Evolutionary conservation across 2,329 filamentous ascomycete genomes (phyloP), one percentile per base, ranked within the genome.

Genomic region (Lachnellula suecica): DNA sequence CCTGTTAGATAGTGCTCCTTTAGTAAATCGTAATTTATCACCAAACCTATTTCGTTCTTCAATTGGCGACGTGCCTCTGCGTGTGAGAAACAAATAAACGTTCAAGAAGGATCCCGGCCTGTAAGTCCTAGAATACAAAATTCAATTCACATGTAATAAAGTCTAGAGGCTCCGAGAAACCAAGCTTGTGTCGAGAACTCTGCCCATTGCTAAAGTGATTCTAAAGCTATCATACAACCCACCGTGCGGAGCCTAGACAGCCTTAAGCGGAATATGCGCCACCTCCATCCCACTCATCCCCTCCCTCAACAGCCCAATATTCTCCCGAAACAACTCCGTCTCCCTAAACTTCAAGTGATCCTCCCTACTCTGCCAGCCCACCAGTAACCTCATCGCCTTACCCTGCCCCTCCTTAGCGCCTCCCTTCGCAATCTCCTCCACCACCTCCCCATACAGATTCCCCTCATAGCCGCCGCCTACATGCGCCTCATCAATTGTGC

Each of bases 341-440:
- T 60, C 53, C 24, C 51, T 54, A 41, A 65, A 65, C 13, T 51
- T 44, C 54, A 59, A 46, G 54, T 65, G 64, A 15, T 27, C 47
- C 44, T 61, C 63, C 35, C 51, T 55, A 40, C 46, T 59, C 49
- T 59, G 51, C 64, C 64, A 66, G 5, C 57, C 61, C 19, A 58
- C 11, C 20, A 52, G 40, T 11, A 61, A 29, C 24, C 60, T 52
- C 6, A 52, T 22, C 1, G 52, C 60, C 27, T 45, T 62, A 5
- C 54, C 59, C 24, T 48, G 48, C 3, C 44, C 57, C 9, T 49
- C 38, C 6, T 46, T 43, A 2, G 20, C n/a, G 7, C 40, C 40
- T 3, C 22, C 22, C 31, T 47, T 38, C 3, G 22, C 46, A 9
- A 48, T 29, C 35, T 48, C 35, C 23, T 48, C 46, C n/a, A n/a